These are phyloP conservation scores for Saturnispora serradocipensis DNA, from an alignment of 805 yeast genomes.

Conservation along the genomic window DNA sequence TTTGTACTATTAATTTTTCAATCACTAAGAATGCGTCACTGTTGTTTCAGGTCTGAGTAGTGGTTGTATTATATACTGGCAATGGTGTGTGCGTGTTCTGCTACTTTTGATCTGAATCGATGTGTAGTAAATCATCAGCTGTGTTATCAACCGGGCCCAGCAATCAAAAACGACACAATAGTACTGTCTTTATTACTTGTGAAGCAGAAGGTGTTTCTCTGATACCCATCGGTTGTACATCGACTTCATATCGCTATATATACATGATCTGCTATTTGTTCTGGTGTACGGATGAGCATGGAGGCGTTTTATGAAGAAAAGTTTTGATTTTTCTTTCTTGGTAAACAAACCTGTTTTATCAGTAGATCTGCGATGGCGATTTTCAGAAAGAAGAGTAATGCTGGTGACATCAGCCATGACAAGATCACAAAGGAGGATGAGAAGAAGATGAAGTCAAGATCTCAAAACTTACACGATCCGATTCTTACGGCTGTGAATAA, in stretches of 20 bases:
- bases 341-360: not conserved
- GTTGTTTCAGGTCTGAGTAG: too few species aligned
- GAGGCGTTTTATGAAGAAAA: not conserved
- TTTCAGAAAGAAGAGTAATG: slow-evolving; percentile 29
- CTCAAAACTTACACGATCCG: slow-evolving; percentile 79
- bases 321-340: too few species aligned
- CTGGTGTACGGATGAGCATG: not conserved
- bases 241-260: not conserved
- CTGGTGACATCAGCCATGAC: slow-evolving; percentile 12
- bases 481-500: slow-evolving; percentile 87
- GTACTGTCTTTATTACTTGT: too few species aligned
- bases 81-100: too few species aligned
- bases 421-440: slow-evolving; percentile 44
- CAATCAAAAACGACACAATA: too few species aligned
- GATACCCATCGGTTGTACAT: not conserved
- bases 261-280: not conserved
- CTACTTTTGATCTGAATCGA: too few species aligned
- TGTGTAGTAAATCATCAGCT: too few species aligned
- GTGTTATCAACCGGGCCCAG: too few species aligned
- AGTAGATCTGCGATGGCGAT: slow-evolving; percentile 32
- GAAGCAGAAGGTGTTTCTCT: too few species aligned
- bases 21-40: not conserved
- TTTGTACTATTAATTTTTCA: not conserved
- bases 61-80: too few species aligned
- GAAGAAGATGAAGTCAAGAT: slow-evolving; percentile 49